Conservation (phyloP, 805 yeast species). For the Pichia thaimueangensis region DNA sequence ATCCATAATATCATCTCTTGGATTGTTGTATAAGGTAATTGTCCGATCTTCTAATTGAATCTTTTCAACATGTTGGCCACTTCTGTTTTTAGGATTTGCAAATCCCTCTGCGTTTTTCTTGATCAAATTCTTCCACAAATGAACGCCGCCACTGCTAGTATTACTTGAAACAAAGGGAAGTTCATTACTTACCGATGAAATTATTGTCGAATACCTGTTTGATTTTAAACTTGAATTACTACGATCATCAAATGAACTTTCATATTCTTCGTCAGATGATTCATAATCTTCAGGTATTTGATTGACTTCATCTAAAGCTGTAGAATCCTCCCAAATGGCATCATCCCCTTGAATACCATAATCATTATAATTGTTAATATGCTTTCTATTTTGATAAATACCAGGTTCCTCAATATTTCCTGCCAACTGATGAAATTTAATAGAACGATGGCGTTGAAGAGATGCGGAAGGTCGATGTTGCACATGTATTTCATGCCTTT, state of each 20-base stretch:
- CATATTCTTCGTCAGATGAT: constrained; percentile 12
- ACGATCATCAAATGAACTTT: background rate
- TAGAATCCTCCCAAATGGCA: constrained; percentile 5
- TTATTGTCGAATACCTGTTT: constrained; percentile 2
- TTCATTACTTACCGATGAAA: background rate
- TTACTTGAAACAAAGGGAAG: background rate
- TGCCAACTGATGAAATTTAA: constrained; percentile 13
- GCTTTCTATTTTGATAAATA: too few species aligned
- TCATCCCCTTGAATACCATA: background rate
- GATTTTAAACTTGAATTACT: background rate
- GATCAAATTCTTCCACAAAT: constrained; percentile 10
- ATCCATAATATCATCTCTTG: constrained; percentile 6
- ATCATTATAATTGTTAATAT: background rate
- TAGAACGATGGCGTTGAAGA: background rate
- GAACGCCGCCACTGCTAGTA: background rate
- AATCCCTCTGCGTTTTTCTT: background rate
- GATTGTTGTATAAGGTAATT: constrained; percentile 26
- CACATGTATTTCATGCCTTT: background rate
- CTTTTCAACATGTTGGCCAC: constrained; percentile 1
- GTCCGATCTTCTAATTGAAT: constrained; percentile 24
- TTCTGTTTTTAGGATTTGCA: background rate
- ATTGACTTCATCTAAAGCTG: constrained; percentile 30
- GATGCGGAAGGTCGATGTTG: constrained; percentile 2
- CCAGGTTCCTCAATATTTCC: constrained; percentile 9
- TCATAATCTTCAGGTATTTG: constrained; percentile 33